phyloP scores from a whole-genome alignment of 345 rosid species.

The Brassica napus region Da-Ae NC_063443.1:12205001-12205500 shows the following conservation, averaged over 20 bases:
- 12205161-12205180: conserved; percentile 34
- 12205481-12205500: conserved; percentile 32
- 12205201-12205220: conserved; percentile 20
- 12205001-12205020: too few relatives aligned
- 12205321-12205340: neutral
- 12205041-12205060: too few relatives aligned
- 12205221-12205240: conserved; percentile 30
- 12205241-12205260: neutral
- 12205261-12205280: conserved; percentile 35
- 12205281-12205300: conserved; percentile 19
- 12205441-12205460: too few relatives aligned
- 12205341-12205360: neutral
- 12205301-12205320: neutral
- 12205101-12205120: neutral
- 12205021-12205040: too few relatives aligned
- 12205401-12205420: neutral
- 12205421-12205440: conserved; percentile 18
- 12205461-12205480: neutral
- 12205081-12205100: neutral
- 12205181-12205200: conserved; percentile 36
- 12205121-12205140: conserved; percentile 28
- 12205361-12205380: neutral
- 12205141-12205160: conserved; percentile 41
- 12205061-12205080: too few relatives aligned
- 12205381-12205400: neutral